Percentiles rank a stretch among this genome's conserved stretches.
Conservation (phyloP, 495 filamentous ascomycete genomes). For the Penicillium parvum region DNA sequence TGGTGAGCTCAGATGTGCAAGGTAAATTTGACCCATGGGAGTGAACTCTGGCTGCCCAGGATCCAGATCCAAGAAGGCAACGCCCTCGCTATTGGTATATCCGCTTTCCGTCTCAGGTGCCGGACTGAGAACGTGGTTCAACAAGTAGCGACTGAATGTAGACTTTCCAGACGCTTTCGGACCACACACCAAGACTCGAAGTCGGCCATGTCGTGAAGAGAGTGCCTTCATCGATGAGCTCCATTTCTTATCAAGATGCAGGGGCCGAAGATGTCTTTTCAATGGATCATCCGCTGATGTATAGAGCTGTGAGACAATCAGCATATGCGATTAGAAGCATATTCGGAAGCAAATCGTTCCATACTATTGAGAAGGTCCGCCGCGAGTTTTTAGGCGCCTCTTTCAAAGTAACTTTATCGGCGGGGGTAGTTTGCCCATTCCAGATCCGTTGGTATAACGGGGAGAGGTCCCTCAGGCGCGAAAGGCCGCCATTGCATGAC, state of each 20-base stretch:
- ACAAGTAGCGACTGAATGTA: slow-evolving; percentile 71
- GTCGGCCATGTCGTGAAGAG: slow-evolving; percentile 32
- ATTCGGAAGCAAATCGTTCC: slow-evolving; percentile 7
- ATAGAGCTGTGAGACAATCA: slow-evolving; percentile 33
- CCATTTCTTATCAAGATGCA: slow-evolving; percentile 66
- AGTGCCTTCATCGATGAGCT: slow-evolving; percentile 39
- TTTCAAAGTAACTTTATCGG: slow-evolving; percentile 37
- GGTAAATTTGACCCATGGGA: slow-evolving; percentile 70
- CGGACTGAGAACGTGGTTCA: slow-evolving; percentile 66
- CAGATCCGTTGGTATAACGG: slow-evolving; percentile 72
- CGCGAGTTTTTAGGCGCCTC: slow-evolving; percentile 17
- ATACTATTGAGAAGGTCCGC: slow-evolving; percentile 44
- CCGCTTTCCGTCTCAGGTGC: slow-evolving; percentile 32
- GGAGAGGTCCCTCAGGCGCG: slow-evolving; percentile 56
- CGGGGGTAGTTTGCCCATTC: slow-evolving; percentile 49
- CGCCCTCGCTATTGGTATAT: slow-evolving; percentile 35
- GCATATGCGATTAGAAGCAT: background rate
- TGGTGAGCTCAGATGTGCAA: slow-evolving; percentile 57
- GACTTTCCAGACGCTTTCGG: slow-evolving; percentile 86
- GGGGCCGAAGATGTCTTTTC: slow-evolving; percentile 52
- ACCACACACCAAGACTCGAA: slow-evolving; percentile 62
- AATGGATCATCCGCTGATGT: slow-evolving; percentile 45
- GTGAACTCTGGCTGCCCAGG: slow-evolving; percentile 81
- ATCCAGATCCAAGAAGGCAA: slow-evolving; percentile 75
- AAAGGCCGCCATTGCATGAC: slow-evolving; percentile 52